phyloP scores from a whole-genome alignment of 2,329 filamentous ascomycete genomes.

The Colletotrichum godetiae region DNA sequence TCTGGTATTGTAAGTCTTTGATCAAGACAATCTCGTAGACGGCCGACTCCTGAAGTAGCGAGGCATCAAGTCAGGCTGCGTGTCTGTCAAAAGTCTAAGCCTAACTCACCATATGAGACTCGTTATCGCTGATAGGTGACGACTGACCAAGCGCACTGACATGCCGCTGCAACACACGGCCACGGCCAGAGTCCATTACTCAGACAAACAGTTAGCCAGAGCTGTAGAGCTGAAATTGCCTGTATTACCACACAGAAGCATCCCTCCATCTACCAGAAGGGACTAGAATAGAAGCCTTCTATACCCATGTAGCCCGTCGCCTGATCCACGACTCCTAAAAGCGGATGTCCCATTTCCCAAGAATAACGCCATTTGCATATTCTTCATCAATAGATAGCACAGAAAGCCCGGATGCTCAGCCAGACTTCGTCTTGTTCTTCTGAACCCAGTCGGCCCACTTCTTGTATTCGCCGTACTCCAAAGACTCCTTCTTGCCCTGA shows the following conservation, averaged over 20 bases:
- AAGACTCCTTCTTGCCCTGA: constrained; percentile 81
- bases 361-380: constrained; percentile 15
- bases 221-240: neutral
- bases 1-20: too few species aligned
- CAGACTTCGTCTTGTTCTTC: constrained; percentile 38
- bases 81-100: too few species aligned
- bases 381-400: neutral
- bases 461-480: constrained; percentile 80
- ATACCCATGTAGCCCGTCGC: neutral
- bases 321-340: neutral
- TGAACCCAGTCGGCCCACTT: constrained; percentile 82
- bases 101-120: too few species aligned
- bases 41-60: too few species aligned
- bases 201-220: neutral
- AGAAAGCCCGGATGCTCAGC: neutral
- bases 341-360: neutral
- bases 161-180: neutral
- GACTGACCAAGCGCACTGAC: too few species aligned
- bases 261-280: constrained; percentile 17
- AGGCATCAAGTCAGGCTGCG: too few species aligned
- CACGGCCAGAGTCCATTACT: neutral
- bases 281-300: constrained; percentile 10
- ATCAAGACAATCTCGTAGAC: too few species aligned
- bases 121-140: too few species aligned
- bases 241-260: constrained; percentile 24